phyloP scores from a whole-genome alignment of 257 asterid genomes.

The Nicotiana tabacum region DNA sequence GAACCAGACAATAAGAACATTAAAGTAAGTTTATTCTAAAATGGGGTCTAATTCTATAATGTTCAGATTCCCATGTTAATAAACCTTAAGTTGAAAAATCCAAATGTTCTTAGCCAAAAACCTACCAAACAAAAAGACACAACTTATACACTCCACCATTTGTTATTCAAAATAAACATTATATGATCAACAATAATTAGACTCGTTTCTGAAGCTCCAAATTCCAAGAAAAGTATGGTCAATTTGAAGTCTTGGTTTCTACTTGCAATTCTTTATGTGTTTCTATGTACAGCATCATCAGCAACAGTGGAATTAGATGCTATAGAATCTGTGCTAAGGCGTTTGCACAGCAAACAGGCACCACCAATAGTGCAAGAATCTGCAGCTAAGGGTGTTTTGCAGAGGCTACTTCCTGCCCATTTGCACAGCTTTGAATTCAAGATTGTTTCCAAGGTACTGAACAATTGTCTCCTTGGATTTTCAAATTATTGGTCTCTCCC shows the following conservation, averaged over 20 bases:
- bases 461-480: not conserved
- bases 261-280: conserved; percentile 16
- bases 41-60: not conserved
- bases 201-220: not conserved
- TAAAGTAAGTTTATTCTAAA: not conserved
- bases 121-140: not conserved
- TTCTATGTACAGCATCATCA: conserved; percentile 26
- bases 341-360: conserved; percentile 47
- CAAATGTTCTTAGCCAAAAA: not conserved
- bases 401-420: conserved; percentile 80
- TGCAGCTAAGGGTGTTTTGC: conserved; percentile 81
- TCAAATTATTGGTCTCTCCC: not conserved
- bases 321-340: conserved; percentile 42
- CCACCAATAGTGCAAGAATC: conserved; percentile 57
- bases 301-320: conserved; percentile 43
- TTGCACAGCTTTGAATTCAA: conserved; percentile 51
- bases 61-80: not conserved
- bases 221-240: conserved; percentile 24
- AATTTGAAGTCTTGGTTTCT: conserved; percentile 17
- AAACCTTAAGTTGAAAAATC: not conserved
- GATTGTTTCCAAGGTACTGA: conserved; percentile 57
- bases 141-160: conserved; percentile 11
- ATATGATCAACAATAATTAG: not conserved
- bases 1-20: not conserved
- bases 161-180: not conserved